phyloP scores from a whole-genome alignment of 768 basidiomycete genomes.

The Mycena crocata region DNA sequence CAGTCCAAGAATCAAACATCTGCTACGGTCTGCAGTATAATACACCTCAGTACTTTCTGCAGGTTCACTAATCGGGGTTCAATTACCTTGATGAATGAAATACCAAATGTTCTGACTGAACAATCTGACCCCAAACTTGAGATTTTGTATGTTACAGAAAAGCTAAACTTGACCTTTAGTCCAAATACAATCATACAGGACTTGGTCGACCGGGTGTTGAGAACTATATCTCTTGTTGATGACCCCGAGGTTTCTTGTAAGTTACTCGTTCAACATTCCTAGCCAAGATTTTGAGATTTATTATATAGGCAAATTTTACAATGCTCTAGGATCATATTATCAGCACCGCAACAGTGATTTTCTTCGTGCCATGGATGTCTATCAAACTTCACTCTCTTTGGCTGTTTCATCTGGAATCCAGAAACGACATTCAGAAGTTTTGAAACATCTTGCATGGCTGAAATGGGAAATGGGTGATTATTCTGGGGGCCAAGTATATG shows the following conservation, averaged over 20 bases:
- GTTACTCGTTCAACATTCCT: too few species aligned
- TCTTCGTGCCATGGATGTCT: not conserved
- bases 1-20: not conserved
- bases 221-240: too few species aligned
- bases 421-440: not conserved
- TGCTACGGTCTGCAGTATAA: not conserved
- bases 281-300: too few species aligned
- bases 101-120: not conserved
- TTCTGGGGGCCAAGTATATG: too few species aligned
- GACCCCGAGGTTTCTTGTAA: too few species aligned
- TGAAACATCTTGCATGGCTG: not conserved
- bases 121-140: too few species aligned
- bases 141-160: too few species aligned
- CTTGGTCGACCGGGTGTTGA: too few species aligned
- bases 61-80: not conserved
- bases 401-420: not conserved
- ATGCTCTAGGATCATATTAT: too few species aligned
- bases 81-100: not conserved
- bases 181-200: too few species aligned
- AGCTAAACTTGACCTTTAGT: too few species aligned
- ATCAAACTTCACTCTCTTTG: not conserved
- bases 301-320: too few species aligned
- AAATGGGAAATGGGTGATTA: not conserved
- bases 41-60: not conserved
- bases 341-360: not conserved